Evolutionary conservation across 176 grass and related monocot species (phyloP), one percentile per base, ranked within the genome.

Genomic region (Pontederia paniculata): DNA sequence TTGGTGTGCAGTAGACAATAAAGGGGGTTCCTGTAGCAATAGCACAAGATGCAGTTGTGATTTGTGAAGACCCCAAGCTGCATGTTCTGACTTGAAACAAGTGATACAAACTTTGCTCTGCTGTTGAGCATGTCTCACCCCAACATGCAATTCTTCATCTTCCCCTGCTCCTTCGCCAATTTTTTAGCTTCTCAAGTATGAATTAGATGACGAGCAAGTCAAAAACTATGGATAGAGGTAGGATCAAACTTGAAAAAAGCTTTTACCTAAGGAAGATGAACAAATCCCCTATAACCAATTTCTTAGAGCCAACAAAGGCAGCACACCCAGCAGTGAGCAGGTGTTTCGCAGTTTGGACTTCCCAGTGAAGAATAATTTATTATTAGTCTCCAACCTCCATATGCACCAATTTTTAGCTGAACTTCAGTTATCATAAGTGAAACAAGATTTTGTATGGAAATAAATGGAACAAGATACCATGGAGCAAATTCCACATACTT

Each of bases 251-350:
- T 60, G 55, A n/a, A 58, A 65, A 66, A 68, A 62, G 21, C 44
- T 66, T 71, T 60, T 52, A 95, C 89, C 89, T 84, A 68, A 95
- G 78, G 60, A 95, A 95, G 63, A 95, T 95, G 74, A 88, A 95
- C 28, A 84, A 84, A 16, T 95, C 89, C 54, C 89, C 89, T 58
- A 81, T 84, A 44, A 95, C 89, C 63, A 95, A 81, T 58, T 81
- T 88, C 66, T 95, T 95, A 75, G 89, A 88, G 64, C 84, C 88
- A 59, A 95, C 84, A 76, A 95, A 95, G 45, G 82, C 89, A 74
- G 84, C 88, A 81, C 89, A 95, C 53, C 89, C 89, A 2, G 84
- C 88, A 73, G 84, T 84, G 71, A 95, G 80, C 45, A 95, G 78
- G 82, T 95, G 89, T 69, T 84, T 85, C 79, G 74, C 85, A 12